Evolutionary conservation across 176 grass and related monocot species (phyloP), one percentile per base, ranked within the genome.

Genomic region (Paspalum notatum): DNA sequence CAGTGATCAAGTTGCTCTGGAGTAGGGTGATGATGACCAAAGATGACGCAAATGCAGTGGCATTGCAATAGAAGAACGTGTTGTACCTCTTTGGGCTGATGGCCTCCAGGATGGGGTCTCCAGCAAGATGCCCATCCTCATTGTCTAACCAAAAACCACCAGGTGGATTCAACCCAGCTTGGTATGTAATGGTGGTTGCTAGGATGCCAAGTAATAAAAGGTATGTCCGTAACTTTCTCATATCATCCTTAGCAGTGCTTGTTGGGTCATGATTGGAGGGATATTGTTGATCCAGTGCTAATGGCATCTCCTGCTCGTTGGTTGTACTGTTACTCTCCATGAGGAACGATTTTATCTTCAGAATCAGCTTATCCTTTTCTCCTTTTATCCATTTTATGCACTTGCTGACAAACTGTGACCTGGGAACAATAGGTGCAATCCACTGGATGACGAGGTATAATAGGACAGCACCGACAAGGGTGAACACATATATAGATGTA

Each of bases 21-120:
- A 89, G 74, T 42, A 89, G 72, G 38, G 72, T 52, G 46, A 89
- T 89, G 62, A 89, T 84, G 46, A 84, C 59, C 67, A 89, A 39
- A 17, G 86, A 89, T 8, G 75, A 42, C 57, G 84, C 80, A 61
- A 89, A 89, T 72, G 81, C 55, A 0, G 62, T 84, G 6, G 80
- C 68, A 80, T 89, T 89, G 51, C 75, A 76, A 37, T 79, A 84
- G 81, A 84, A 89, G 75, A 89, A 89, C 32, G 50, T 37, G 13
- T 15, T 78, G 66, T 89, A 75, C 13, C 59, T 75, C 9, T 38
- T 50, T 1, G 16, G 24, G 47, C 32, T 26, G 48, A 8, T 84
- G 20, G 32, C 59, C 15, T 41, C 57, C 22, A 84, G 56, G 42
- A 89, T 84, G 8, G 81, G n/a, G 58, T 84, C 9, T 24, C 68